Conservation (phyloP, 2,329 filamentous ascomycete genomes). For the Grosmannia clavigera region DNA sequence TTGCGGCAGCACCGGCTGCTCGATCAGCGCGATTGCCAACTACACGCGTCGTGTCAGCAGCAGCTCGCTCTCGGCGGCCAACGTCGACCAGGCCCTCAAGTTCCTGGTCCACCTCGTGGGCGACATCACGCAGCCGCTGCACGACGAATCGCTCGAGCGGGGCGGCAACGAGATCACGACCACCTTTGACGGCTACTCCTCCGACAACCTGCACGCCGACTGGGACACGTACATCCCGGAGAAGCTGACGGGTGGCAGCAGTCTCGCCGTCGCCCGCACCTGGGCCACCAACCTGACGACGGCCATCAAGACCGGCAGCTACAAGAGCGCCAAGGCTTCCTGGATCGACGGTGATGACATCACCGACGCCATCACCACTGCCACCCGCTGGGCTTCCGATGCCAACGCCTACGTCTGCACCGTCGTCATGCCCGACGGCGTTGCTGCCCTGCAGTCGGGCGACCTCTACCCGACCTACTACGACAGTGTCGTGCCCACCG, state of each 20-base stretch:
- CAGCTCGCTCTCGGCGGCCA: slow-evolving; percentile 27
- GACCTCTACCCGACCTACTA: too few relatives aligned
- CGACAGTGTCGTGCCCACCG: too few relatives aligned
- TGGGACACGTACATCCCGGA: slow-evolving; percentile 51
- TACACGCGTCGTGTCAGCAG: slow-evolving; percentile 41
- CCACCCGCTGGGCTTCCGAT: slow-evolving; percentile 27
- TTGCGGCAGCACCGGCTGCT: slow-evolving; percentile 30
- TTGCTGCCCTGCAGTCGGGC: slow-evolving; percentile 17
- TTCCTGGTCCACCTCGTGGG: slow-evolving; percentile 47
- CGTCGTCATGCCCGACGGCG: slow-evolving; percentile 27
- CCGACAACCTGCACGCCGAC: slow-evolving; percentile 45
- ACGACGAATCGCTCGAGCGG: slow-evolving; percentile 36
- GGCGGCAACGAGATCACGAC: slow-evolving; percentile 48
- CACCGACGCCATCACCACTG: slow-evolving; percentile 18
- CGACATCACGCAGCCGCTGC: slow-evolving; percentile 43
- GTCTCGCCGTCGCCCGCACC: slow-evolving; percentile 21
- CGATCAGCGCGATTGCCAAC: slow-evolving; percentile 30
- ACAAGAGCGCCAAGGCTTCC: slow-evolving; percentile 20
- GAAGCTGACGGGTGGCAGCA: slow-evolving; percentile 24
- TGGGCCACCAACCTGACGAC: slow-evolving; percentile 26
- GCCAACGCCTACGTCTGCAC: slow-evolving; percentile 30
- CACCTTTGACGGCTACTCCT: slow-evolving; percentile 30
- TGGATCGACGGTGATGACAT: slow-evolving; percentile 25
- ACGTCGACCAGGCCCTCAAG: slow-evolving; percentile 47
- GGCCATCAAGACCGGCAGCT: slow-evolving; percentile 25